Evolutionary conservation across 2,329 filamentous ascomycete genomes (phyloP), one percentile per base, ranked within the genome.

Genomic region (Thermothelomyces thermophilus): DNA sequence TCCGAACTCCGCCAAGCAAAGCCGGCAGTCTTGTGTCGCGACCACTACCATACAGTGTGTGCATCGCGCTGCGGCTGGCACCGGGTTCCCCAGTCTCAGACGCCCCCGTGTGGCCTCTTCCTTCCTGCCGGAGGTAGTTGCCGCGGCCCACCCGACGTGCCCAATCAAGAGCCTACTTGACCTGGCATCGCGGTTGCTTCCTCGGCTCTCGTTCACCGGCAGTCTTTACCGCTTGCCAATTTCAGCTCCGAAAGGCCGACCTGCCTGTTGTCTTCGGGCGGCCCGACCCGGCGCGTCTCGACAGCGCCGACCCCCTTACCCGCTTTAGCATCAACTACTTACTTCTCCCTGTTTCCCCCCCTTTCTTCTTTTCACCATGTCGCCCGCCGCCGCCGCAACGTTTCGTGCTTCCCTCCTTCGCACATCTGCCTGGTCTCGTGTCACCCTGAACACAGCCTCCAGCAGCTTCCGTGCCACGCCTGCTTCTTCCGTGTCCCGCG

Each of bases 311-410:
- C 37, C 39, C 41, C 43, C 33, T 42, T 26, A 19, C 36, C 48
- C 51, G 30, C 40, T 48, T 39, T 20, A 14, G 14, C 46, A 51
- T 54, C 44, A n/a, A 41, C 41, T 41, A 31, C 30, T 46, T 33
- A 40, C 50, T 44, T 36, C 31, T 45, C 20, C 17, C 30, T 28
- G 17, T 34, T 41, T 19, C 33, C 28, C 50, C 50, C 34, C 50
- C 46, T 45, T 46, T 51, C 59, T 59, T 50, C 58, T 41, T 59
- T 50, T 53, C 63, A 58, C 46, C 56, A 63, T 63, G 62, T 48
- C 56, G 46, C 42, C 56, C 51, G 44, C 55, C 48, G 48, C 49
- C 44, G 34, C 57, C 41, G 37, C 54, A 51, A 50, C 59, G 47
- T 48, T 62, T 33, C 60, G 60, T 34, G 52, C 55, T 46, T 58